Base-by-base conservation (phyloP, 2,329 filamentous ascomycete genomes). In the Zymoseptoria pseudotritici region DNA sequence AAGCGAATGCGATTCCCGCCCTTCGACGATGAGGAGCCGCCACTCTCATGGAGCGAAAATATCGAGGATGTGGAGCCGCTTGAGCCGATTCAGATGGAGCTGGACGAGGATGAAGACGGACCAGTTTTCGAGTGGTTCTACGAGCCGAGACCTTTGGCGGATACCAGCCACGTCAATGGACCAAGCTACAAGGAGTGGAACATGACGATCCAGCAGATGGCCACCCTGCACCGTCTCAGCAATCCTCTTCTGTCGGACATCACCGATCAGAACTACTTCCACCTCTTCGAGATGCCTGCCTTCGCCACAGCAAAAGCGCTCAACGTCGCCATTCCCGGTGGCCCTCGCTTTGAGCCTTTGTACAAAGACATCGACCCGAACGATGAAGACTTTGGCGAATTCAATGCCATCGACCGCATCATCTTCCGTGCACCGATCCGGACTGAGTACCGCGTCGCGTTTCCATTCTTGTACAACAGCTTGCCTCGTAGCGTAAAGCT, bases 321-420 rank as follows among this genome's bases (percentile, higher is more conserved):
- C 51, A 99, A 99, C 68, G 93, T 99, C 56, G 93, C 95, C 9
- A 90, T 99, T 58, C 94, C 94, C n/a, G 94, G 94, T 72, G 95
- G 94, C 9, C 94, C 94, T 62, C 87, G 94, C 29, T 99, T 99
- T 65, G 94, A 99, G 76, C 94, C 94, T 22, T 75, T 99, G 20
- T 99, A 97, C 81, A 99, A 99, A 77, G 94, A 99, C 69, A 92
- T 99, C 62, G 92, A 99, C 74, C 94, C 94, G 1, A 99, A 99
- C 69, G 93, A 97, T 67, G 94, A 99, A 75, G 94, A 99, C 72
- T 99, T 99, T 76, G 94, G 94, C 76, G 94, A 99, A 76, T 99
- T 99, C 82, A 99, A 99, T 72, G 94, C 94, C 36, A 99, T 99
- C 69, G 94, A 99, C 71, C 90, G 95, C 67, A 99, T 99, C 76